These are phyloP conservation scores for Apiospora koreana DNA, from an alignment of 2,329 filamentous ascomycete genomes.

Conservation along the genomic window DNA sequence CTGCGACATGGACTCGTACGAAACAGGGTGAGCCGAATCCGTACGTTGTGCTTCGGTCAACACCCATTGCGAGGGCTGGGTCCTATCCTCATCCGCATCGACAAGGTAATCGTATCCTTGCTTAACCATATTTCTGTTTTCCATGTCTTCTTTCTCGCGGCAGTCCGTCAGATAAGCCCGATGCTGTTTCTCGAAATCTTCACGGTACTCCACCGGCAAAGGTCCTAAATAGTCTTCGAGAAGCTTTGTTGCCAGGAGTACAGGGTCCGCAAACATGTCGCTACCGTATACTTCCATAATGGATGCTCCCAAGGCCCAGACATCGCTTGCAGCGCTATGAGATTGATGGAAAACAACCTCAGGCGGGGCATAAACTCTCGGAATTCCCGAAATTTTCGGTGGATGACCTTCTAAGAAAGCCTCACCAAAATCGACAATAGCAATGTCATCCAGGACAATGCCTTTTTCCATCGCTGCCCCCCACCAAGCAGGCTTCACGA, in stretches of 20 bases:
- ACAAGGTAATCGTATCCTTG: neutral
- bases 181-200: neutral
- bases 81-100: neutral
- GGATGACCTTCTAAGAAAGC: neutral
- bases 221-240: neutral
- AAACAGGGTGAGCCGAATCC: neutral
- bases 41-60: neutral
- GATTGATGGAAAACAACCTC: neutral
- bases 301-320: neutral
- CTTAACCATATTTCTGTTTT: neutral
- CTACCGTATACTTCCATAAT: neutral
- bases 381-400: neutral
- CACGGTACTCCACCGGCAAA: neutral
- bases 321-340: neutral
- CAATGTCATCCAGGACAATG: neutral
- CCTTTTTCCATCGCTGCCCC: neutral
- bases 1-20: neutral
- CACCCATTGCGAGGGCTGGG: neutral
- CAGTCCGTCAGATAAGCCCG: neutral
- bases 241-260: neutral
- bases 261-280: neutral
- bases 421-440: neutral
- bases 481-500: neutral
- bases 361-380: neutral
- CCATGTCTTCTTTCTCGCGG: neutral